phyloP scores from a whole-genome alignment of 2,329 filamentous ascomycete genomes.

The Teratosphaeria zuluensis region DNA sequence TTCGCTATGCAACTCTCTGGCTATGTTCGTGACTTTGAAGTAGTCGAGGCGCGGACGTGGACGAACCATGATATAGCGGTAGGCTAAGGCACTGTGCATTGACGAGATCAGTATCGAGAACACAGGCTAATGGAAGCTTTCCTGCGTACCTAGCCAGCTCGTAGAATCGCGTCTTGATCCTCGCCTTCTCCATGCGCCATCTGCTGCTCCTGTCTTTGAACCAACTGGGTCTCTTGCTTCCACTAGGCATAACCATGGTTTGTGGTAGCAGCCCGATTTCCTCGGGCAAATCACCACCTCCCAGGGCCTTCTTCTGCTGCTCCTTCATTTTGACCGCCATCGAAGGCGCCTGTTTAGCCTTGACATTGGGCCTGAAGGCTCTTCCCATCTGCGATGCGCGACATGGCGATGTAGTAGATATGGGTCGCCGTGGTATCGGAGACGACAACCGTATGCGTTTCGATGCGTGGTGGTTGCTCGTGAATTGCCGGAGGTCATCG shows the following conservation, averaged over 20 bases:
- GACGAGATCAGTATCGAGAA: not conserved
- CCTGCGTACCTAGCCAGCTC: slow-evolving; percentile 2
- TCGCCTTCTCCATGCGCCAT: slow-evolving; percentile 8
- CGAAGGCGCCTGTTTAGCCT: slow-evolving; percentile 28
- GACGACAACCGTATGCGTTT: not conserved
- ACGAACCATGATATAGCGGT: slow-evolving; percentile 3
- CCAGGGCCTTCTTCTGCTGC: slow-evolving; percentile 24
- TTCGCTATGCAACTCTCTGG: slow-evolving; percentile 31
- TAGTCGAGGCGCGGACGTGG: slow-evolving; percentile 27
- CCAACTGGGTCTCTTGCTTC: slow-evolving; percentile 14
- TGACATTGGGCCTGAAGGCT: slow-evolving; percentile 13
- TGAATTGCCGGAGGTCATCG: not conserved
- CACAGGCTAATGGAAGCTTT: not conserved
- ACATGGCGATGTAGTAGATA: slow-evolving; percentile 9
- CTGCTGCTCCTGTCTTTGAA: slow-evolving; percentile 2
- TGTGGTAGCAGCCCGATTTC: slow-evolving; percentile 37
- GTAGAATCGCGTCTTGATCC: slow-evolving; percentile 2
- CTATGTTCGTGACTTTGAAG: slow-evolving; percentile 27
- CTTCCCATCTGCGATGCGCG: slow-evolving; percentile 2
- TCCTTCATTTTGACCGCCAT: slow-evolving; percentile 28
- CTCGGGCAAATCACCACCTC: slow-evolving; percentile 22
- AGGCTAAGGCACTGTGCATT: not conserved
- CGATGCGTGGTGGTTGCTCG: not conserved
- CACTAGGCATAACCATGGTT: slow-evolving; percentile 23
- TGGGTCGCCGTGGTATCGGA: slow-evolving; percentile 4